These are phyloP conservation scores for Debaryomyces tyrocola DNA, from an alignment of 805 yeast species.

Conservation along the genomic window DNA sequence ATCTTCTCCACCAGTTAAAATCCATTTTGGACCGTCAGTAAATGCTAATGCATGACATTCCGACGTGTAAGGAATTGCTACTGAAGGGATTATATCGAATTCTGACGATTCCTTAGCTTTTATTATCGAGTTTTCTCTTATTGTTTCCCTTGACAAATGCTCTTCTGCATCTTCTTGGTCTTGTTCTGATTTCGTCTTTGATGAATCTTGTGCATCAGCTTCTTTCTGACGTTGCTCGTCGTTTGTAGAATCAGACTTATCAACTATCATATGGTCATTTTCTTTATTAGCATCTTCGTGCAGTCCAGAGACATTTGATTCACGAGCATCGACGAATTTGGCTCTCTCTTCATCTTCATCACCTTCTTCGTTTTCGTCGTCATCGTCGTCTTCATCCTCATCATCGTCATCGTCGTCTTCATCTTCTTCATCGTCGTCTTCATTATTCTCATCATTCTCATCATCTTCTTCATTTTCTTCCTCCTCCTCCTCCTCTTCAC, in stretches of 20 bases:
- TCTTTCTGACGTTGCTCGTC: constrained; percentile 2
- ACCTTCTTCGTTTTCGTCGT: constrained; percentile 7
- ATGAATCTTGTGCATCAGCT: constrained; percentile 1
- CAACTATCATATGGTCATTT: constrained; percentile 6
- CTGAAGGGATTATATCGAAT: constrained; percentile 78
- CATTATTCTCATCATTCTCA: constrained; percentile 14
- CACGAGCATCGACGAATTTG: constrained; percentile 4
- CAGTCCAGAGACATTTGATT: constrained; percentile 4
- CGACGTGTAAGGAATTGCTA: constrained; percentile 81
- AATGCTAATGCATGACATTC: constrained; percentile 77
- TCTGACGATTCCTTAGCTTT: constrained; percentile 53
- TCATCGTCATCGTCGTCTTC: constrained; percentile 11
- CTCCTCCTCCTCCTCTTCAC: constrained; percentile 17
- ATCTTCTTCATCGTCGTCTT: constrained; percentile 14
- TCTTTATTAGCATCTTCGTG: constrained; percentile 4
- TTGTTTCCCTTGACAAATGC: constrained; percentile 1
- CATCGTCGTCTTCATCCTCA: constrained; percentile 9
- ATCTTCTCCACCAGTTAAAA: constrained; percentile 94
- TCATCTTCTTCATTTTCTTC: constrained; percentile 16
- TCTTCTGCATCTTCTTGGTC: background rate
- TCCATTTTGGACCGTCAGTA: constrained; percentile 78
- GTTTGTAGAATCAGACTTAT: constrained; percentile 4
- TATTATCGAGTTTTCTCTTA: constrained; percentile 27
- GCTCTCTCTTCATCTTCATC: constrained; percentile 9
- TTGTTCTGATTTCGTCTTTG: background rate